Percentiles rank a stretch among this genome's conserved stretches.
phyloP scores from a whole-genome alignment of 1,284 basidiomycete genomes.

The Melanopsichium pennsylvanicum region DNA sequence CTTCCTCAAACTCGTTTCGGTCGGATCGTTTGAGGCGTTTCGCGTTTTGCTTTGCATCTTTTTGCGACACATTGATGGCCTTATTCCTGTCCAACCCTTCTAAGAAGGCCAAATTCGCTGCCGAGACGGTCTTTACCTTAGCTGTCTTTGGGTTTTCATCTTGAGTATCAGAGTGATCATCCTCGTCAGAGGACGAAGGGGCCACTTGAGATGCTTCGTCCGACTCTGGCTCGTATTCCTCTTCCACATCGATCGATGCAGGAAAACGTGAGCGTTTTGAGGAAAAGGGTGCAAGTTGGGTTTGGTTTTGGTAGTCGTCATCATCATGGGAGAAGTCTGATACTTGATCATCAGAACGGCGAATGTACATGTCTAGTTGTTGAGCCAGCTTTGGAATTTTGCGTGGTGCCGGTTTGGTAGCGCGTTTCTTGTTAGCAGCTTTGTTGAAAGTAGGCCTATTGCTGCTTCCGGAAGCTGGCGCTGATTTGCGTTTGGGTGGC shows the following conservation, averaged over 20 bases:
- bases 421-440: not conserved
- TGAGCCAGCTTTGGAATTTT: conserved; percentile 16
- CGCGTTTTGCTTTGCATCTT: conserved; percentile 36
- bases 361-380: conserved; percentile 40
- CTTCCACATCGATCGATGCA: not conserved
- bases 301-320: too few species aligned
- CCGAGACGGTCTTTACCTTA: conserved; percentile 33
- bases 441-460: too few species aligned
- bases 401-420: conserved; percentile 2
- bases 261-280: not conserved
- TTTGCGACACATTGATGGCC: conserved; percentile 23
- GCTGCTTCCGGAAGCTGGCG: conserved; percentile 3
- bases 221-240: conserved; percentile 22
- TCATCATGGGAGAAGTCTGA: too few species aligned
- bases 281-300: too few species aligned
- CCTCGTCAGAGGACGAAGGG: conserved; percentile 8
- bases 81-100: conserved; percentile 27
- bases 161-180: not conserved
- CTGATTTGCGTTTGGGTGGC: conserved; percentile 32
- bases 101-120: conserved; percentile 33
- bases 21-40: conserved; percentile 30
- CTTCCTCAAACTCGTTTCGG: conserved; percentile 24
- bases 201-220: conserved; percentile 39
- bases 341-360: conserved; percentile 30
- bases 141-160: not conserved